Base-by-base conservation (phyloP, 345 rosid species). In the Cardiospermum halicacabum region DNA sequence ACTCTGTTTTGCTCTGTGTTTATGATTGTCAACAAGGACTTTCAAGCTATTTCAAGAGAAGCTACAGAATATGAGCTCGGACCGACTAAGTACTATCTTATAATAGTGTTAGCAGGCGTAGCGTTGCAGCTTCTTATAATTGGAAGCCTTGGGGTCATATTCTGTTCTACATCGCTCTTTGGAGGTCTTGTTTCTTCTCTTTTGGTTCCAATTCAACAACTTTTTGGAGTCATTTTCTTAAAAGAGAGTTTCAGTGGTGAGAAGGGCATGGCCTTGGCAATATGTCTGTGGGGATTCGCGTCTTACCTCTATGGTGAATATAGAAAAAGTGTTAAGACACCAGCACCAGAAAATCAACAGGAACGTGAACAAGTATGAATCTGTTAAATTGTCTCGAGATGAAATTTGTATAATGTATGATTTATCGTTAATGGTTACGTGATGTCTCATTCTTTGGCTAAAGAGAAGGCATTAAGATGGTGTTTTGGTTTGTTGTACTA, bases 201-300 rank as follows among this genome's bases (percentile, higher is more conserved):
- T 11, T 30, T 36, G 13, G 47, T 58, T 37, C 47, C 62, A 21
- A n/a, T 58, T 36, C 62, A 58, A 36, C 62, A 58, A 16, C 28
- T 36, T 3, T 58, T 58, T 36, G 47, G 47, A 19, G 62, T 36
- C 47, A 36, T 58, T 36, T 32, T 58, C 47, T 22, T 58, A 47
- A 27, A 36, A 6, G 62, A 58, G 47, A 15, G 43, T 1, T 58
- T 58, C 28, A 36, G 18, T 22, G 18, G 18, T 22, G 47, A 36
- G 22, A 58, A 36, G 62, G 62, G 28, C 47, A 58, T 58, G 47
- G 30, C 62, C 48, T 12, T 58, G 48, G 62, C 30, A 7, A 58
- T 58, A 4, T 58, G 47, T 9, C 62, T 58, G 9, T 58, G 62
- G 62, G 62, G 62, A 58, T 58, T 58, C 25, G 47, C 62, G 22